Evolutionary conservation across 306 rosid species (phyloP).

Genomic region (Cucumis hystrix): DNA sequence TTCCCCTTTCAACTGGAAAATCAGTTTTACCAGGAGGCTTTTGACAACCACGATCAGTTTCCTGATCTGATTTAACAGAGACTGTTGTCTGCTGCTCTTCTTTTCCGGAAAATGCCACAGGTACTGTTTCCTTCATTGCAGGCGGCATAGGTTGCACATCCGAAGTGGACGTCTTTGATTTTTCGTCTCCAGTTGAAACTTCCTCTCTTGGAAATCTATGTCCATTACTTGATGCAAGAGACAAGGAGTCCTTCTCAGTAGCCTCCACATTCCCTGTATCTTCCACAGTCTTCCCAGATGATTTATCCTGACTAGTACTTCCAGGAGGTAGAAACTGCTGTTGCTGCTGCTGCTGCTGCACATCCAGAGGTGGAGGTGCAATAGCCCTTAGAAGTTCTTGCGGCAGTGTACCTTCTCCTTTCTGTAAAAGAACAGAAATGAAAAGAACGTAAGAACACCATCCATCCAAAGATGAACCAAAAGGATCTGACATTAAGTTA

Average conservation of each 20-base stretch:
- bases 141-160: conserved; percentile 34
- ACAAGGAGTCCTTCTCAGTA: conserved; percentile 39
- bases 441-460: conserved; percentile 12
- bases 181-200: conserved; percentile 47
- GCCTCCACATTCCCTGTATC: conserved; percentile 42
- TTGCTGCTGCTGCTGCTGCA: conserved; percentile 49
- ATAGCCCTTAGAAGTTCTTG: conserved; percentile 90
- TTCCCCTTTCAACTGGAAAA: conserved; percentile 58
- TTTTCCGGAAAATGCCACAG: conserved; percentile 37
- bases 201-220: conserved; percentile 45
- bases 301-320: conserved; percentile 46
- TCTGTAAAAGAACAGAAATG: conserved; percentile 40
- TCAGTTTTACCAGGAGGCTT: conserved; percentile 45
- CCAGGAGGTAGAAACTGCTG: conserved; percentile 49
- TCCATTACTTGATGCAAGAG: conserved; percentile 32
- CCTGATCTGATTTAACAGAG: conserved; percentile 53
- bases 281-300: conserved; percentile 40
- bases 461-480: conserved; percentile 4
- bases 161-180: conserved; percentile 24
- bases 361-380: conserved; percentile 78
- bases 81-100: conserved; percentile 47
- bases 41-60: conserved; percentile 35
- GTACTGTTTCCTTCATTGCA: conserved; percentile 42
- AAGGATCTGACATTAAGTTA: background rate
- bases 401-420: conserved; percentile 85